Conservation (phyloP, 2,329 filamentous ascomycete species). For the Trichoderma koningiopsis region DNA sequence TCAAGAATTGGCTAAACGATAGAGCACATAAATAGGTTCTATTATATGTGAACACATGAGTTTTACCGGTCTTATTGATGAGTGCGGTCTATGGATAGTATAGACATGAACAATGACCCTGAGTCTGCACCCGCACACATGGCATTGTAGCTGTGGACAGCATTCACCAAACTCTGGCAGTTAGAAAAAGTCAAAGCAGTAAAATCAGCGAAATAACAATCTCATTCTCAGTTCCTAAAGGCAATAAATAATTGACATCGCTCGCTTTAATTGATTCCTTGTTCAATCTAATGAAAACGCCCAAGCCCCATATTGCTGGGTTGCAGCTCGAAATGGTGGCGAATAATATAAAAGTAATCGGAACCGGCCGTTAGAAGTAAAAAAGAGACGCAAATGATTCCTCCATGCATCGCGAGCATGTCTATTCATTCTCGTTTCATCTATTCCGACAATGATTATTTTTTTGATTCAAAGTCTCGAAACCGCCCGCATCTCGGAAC, state of each 20-base stretch:
- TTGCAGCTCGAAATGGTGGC: background rate
- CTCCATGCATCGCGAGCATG: background rate
- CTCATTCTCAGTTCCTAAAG: background rate
- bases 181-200: background rate
- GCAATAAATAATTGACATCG: conserved; percentile 7
- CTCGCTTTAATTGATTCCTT: conserved; percentile 2
- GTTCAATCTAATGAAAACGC: background rate
- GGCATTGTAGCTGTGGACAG: background rate
- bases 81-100: background rate
- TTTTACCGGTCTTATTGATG: background rate
- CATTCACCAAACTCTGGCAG: background rate
- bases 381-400: background rate
- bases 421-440: background rate
- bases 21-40: background rate
- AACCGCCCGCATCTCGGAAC: background rate
- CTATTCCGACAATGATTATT: background rate
- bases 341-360: background rate
- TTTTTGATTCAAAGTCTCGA: background rate
- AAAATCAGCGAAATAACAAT: background rate
- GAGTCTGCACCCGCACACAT: background rate
- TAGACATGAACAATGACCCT: background rate
- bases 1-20: background rate
- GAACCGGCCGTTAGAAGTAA: background rate
- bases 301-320: background rate
- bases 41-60: too few relatives aligned